Base-by-base conservation (phyloP, 352 stramenopile genomes). In the Globisporangium irregulare region DNA sequence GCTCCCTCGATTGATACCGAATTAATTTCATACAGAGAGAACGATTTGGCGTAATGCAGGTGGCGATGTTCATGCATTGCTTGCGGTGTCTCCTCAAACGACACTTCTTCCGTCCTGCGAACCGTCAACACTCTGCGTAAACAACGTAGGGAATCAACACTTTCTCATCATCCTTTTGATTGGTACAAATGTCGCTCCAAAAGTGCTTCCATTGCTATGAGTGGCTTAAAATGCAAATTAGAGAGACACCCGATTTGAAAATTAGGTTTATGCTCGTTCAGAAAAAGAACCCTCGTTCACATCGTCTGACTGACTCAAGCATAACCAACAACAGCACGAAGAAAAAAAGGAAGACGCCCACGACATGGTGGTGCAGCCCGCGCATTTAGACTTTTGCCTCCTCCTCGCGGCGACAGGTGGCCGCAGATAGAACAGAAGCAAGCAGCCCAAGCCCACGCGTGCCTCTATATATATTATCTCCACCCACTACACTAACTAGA, bases 1-100 rank as follows among this genome's bases (percentile, higher is more conserved):
- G 14, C 38, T 46, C 4, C 38, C 38, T 46, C 38, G 12, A 98
- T 20, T 56, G 50, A 18, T 29, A 10, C 5, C 22, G 50, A 51
- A 24, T n/a, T 6, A 51, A 12, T n/a, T 15, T 18, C 6, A 20
- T 50, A 8, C 5, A 7, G 14, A 50, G 43, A 51, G 43, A 51
- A 51, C 7, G 15, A 12, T 24, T 51, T 24, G 15, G 43, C 43
- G 43, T 24, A 51, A 51, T 51, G 43, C 43, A 12, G 4, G 18
- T 0, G 43, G 5, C 18, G 18, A 51, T 51, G 18, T 24, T 51
- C 43, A 51, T 51, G 43, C 18, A 0, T 12, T 51, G 43, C 43
- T 51, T 51, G 43, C 43, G 18, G 18, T 24, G 43, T 12, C 43
- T 51, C 43, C 15, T 20, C 43, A 51, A 24, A 9, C 22, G 43